A percentile compares a stretch with the other conserved stretches of the same genome.
phyloP scores from a whole-genome alignment of 768 basidiomycete species.

The Kwoniella bestiolae region DNA sequence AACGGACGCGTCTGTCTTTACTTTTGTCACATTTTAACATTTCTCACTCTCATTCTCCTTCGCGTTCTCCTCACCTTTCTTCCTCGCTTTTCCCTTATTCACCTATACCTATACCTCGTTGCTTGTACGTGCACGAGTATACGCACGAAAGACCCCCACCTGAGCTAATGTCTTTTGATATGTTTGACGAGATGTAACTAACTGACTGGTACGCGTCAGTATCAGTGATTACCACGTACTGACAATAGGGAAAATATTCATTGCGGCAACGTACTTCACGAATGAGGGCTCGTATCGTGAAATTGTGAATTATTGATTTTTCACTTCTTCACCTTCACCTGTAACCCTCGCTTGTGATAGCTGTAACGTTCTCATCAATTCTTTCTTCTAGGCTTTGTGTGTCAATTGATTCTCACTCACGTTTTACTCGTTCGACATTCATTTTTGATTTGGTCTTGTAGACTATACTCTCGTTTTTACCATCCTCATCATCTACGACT shows the following conservation, averaged over 20 bases:
- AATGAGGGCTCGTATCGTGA: background rate
- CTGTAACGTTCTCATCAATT: too few species aligned
- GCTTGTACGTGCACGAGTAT: background rate
- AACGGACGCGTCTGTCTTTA: slow-evolving; percentile 21
- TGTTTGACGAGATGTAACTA: slow-evolving; percentile 9
- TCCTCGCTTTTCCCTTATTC: background rate
- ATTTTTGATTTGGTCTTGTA: slow-evolving; percentile 1
- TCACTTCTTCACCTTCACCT: background rate
- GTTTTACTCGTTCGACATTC: background rate
- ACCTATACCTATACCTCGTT: background rate
- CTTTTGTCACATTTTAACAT: slow-evolving; percentile 19
- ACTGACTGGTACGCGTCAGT: slow-evolving; percentile 7
- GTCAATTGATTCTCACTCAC: background rate
- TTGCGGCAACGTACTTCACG: slow-evolving; percentile 4
- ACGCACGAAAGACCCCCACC: slow-evolving; percentile 8
- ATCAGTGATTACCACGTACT: too few species aligned
- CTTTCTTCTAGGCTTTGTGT: too few species aligned
- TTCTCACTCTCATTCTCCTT: background rate
- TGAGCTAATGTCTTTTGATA: slow-evolving; percentile 12
- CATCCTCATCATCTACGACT: slow-evolving; percentile 1
- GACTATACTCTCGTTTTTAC: slow-evolving; percentile 10
- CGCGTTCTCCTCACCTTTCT: background rate
- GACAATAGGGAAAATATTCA: background rate
- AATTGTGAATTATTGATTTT: too few species aligned
- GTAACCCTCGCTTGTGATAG: background rate